Conservation (phyloP, 83 land plant species). For the Thuja plicata region DNA sequence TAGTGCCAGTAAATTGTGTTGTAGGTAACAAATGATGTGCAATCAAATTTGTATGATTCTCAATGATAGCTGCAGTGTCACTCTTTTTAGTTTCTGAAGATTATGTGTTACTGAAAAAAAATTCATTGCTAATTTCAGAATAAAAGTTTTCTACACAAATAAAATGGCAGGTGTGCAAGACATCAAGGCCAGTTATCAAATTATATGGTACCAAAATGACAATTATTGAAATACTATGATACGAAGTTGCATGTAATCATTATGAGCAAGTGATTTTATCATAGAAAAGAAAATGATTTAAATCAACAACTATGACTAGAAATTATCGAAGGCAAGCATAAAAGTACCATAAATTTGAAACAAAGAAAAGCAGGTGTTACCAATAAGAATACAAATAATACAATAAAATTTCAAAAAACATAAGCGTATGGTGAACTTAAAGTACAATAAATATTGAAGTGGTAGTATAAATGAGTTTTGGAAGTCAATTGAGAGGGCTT, state of each 20-base stretch:
- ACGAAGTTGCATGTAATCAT: not conserved
- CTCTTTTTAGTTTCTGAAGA: not conserved
- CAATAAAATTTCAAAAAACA: not conserved
- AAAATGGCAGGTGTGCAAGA: not conserved
- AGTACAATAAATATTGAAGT: not conserved
- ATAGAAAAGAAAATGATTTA: not conserved
- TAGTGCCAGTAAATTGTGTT: not conserved
- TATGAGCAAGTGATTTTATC: not conserved
- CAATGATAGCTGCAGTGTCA: not conserved
- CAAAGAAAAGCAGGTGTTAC: not conserved
- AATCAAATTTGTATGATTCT: constrained; percentile 1
- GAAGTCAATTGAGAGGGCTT: not conserved
- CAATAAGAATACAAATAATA: not conserved
- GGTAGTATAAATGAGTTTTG: not conserved
- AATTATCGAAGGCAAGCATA: not conserved
- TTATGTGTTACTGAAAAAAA: not conserved
- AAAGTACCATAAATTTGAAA: not conserved
- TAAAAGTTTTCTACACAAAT: not conserved
- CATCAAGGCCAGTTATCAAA: constrained; percentile 2
- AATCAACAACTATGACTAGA: not conserved
- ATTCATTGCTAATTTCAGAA: not conserved
- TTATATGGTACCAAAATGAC: not conserved
- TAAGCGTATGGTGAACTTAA: not conserved
- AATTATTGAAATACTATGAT: not conserved
- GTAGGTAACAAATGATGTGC: not conserved